Evolutionary conservation across 768 basidiomycete species (phyloP).

Genomic region (Hygrophorus pudorinus): DNA sequence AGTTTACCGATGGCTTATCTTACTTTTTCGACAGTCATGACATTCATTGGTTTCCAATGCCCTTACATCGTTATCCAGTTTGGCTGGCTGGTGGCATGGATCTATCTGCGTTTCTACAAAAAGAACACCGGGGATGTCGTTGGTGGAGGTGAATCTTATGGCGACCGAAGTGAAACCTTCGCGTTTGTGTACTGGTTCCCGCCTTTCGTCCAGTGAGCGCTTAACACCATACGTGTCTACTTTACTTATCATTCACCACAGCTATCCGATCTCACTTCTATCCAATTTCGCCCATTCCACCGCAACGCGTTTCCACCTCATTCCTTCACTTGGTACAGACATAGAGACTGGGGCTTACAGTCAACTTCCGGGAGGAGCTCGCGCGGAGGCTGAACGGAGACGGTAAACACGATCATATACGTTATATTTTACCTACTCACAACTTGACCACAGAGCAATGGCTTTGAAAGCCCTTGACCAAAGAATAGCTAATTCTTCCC

Average conservation of each 20-base stretch:
- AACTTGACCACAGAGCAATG: constrained; percentile 56
- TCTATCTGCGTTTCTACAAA: constrained; percentile 96
- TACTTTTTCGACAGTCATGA: constrained; percentile 79
- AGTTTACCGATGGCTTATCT: constrained; percentile 91
- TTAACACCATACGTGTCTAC: not conserved
- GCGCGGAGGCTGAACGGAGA: constrained; percentile 94
- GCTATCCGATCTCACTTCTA: constrained; percentile 59
- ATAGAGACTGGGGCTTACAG: constrained; percentile 64
- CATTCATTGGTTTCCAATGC: constrained; percentile 74
- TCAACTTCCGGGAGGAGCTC: constrained; percentile 75
- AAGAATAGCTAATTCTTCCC: constrained; percentile 60
- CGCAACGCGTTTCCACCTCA: constrained; percentile 62
- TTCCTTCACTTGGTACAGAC: constrained; percentile 55
- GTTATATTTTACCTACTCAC: not conserved
- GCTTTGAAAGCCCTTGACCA: constrained; percentile 96
- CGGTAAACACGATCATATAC: constrained; percentile 41
- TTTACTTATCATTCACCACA: constrained; percentile 20
- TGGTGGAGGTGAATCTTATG: constrained; percentile 65
- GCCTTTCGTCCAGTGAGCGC: constrained; percentile 79
- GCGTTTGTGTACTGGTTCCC: constrained; percentile 96
- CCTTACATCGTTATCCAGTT: constrained; percentile 95
- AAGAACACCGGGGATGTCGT: constrained; percentile 61
- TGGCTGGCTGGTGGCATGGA: constrained; percentile 96
- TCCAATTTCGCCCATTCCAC: constrained; percentile 60
- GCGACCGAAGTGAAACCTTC: constrained; percentile 95